phyloP scores from a whole-genome alignment of 495 filamentous ascomycete species.

The Patellaria atrata region DNA sequence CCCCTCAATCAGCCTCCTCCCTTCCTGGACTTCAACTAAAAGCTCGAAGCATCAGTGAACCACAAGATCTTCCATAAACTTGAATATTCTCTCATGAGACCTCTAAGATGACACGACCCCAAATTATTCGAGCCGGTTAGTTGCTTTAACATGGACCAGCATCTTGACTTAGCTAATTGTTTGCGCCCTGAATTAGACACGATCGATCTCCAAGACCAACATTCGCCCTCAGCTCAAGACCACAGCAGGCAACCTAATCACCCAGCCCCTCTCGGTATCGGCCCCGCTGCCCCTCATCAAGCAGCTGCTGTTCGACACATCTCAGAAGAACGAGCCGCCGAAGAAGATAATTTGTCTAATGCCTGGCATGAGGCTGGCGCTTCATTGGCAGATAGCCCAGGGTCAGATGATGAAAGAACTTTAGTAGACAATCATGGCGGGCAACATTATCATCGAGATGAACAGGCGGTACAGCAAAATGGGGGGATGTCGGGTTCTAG shows the following conservation, averaged over 20 bases:
- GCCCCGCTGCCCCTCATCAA: slow-evolving; percentile 67
- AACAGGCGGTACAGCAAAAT: slow-evolving; percentile 14
- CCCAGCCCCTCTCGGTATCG: slow-evolving; percentile 36
- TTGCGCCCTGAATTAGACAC: slow-evolving; percentile 47
- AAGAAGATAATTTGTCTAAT: slow-evolving; percentile 40
- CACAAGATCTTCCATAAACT: too few species aligned
- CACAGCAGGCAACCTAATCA: slow-evolving; percentile 44
- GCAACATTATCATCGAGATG: slow-evolving; percentile 11
- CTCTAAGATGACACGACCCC: slow-evolving; percentile 55
- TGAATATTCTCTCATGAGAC: too few species aligned
- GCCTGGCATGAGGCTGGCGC: slow-evolving; percentile 35
- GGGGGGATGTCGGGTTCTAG: slow-evolving; percentile 10
- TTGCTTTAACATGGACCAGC: slow-evolving; percentile 10
- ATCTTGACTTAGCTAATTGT: slow-evolving; percentile 14
- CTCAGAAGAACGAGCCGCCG: slow-evolving; percentile 50
- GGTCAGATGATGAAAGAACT: slow-evolving; percentile 21
- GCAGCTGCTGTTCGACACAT: slow-evolving; percentile 67
- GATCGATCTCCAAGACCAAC: slow-evolving; percentile 79
- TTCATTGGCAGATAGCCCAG: slow-evolving; percentile 32
- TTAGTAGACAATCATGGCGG: slow-evolving; percentile 17
- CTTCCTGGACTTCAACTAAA: too few species aligned
- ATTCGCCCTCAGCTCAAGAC: slow-evolving; percentile 69
- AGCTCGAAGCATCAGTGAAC: too few species aligned
- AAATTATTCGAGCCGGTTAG: slow-evolving; percentile 64
- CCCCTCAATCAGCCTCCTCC: too few species aligned